Evolutionary conservation across 495 filamentous ascomycete species (phyloP).

Genomic region (Evernia prunastri): DNA sequence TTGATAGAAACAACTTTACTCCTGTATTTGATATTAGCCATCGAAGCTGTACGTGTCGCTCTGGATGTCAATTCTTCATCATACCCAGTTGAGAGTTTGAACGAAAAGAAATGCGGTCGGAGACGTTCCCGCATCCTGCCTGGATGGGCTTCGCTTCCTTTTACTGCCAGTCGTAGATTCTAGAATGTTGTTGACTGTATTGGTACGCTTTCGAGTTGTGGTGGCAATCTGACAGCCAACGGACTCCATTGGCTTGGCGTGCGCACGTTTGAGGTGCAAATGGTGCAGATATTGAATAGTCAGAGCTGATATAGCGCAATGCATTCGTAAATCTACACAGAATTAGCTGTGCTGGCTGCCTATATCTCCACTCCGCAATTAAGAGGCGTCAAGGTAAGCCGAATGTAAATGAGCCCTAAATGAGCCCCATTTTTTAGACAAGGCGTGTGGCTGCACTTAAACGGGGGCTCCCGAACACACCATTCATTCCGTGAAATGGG

Average conservation of each 20-base stretch:
- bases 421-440: neutral
- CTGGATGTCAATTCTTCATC: neutral
- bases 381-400: neutral
- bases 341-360: neutral
- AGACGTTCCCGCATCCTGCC: neutral
- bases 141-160: neutral
- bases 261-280: constrained; percentile 3
- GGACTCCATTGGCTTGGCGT: constrained; percentile 3
- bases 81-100: neutral
- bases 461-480: neutral
- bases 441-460: neutral
- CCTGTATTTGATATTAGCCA: neutral
- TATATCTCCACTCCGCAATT: neutral
- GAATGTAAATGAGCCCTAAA: neutral
- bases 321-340: neutral
- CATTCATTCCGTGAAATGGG: no score
- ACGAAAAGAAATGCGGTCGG: neutral
- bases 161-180: neutral
- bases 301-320: neutral
- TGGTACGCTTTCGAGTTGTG: neutral
- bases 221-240: constrained; percentile 7
- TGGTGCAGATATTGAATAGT: neutral
- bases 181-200: neutral
- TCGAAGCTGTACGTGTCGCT: neutral
- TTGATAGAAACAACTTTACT: neutral